A percentile compares a stretch with the other conserved stretches of the same genome.
Evolutionary conservation across 2,329 filamentous ascomycete species (phyloP).

Genomic region (Trichoderma hamatum): DNA sequence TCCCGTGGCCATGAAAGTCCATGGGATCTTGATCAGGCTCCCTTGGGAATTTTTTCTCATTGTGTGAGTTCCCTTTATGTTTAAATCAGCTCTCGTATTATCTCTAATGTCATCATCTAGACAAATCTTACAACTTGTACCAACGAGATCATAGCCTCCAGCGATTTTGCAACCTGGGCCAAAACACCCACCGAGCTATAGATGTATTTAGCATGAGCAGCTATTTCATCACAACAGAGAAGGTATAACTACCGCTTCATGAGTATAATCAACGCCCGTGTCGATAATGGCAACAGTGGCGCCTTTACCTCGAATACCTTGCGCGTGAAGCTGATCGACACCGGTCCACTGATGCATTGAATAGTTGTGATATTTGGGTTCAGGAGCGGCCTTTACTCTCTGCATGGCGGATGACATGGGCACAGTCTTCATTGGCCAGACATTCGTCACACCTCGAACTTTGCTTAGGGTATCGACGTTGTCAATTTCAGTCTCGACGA

Average conservation of each 20-base stretch:
- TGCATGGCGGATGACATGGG: constrained; percentile 22
- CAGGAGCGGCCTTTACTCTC: constrained; percentile 15
- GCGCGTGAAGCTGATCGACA: constrained; percentile 43
- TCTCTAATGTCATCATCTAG: no score
- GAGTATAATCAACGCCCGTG: constrained; percentile 46
- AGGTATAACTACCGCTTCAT: constrained; percentile 39
- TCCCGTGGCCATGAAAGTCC: constrained; percentile 32
- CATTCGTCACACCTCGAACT: constrained; percentile 42
- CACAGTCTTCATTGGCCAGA: constrained; percentile 42
- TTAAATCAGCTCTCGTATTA: neutral
- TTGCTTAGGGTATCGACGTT: constrained; percentile 40
- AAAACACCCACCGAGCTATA: constrained; percentile 45
- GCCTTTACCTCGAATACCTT: constrained; percentile 44
- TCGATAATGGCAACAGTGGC: constrained; percentile 46
- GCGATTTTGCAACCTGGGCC: constrained; percentile 44
- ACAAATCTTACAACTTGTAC: constrained; percentile 37
- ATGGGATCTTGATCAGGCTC: constrained; percentile 38
- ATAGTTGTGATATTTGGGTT: constrained; percentile 35
- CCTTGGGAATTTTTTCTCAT: constrained; percentile 38
- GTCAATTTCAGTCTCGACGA: constrained; percentile 39
- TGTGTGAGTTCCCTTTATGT: constrained; percentile 36
- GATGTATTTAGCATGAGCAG: neutral
- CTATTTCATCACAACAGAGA: neutral
- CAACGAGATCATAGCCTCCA: constrained; percentile 46
- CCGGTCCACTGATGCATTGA: constrained; percentile 45